Evolutionary conservation across 495 filamentous ascomycete species (phyloP).

Genomic region (Amniculicola lignicola): DNA sequence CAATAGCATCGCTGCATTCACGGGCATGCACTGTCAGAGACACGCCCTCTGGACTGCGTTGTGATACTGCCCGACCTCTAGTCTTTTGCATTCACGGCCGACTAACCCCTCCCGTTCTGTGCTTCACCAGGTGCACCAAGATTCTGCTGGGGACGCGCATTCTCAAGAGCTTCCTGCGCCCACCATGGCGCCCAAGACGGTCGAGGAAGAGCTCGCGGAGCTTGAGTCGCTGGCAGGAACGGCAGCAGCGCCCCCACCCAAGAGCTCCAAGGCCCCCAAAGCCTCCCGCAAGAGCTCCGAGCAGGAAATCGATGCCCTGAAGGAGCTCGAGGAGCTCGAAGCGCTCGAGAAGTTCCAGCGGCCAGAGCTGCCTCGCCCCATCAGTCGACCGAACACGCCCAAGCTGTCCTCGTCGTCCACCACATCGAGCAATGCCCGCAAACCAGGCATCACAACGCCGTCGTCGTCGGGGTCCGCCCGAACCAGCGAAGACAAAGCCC

Average conservation of each 20-base stretch:
- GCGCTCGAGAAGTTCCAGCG: constrained; percentile 56
- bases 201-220: constrained; percentile 36
- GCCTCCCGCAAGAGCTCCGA: constrained; percentile 32
- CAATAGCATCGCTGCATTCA: constrained; percentile 4
- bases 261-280: constrained; percentile 43
- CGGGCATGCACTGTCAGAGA: neutral
- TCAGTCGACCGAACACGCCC: constrained; percentile 78
- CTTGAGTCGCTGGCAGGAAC: constrained; percentile 31
- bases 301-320: constrained; percentile 28
- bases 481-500: constrained; percentile 57
- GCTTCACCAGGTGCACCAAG: too few species aligned
- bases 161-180: neutral
- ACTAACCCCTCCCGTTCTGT: too few species aligned
- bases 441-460: constrained; percentile 56
- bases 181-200: constrained; percentile 29
- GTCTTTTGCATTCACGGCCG: too few species aligned
- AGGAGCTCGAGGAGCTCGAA: constrained; percentile 74
- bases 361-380: constrained; percentile 39
- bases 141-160: neutral
- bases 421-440: constrained; percentile 54
- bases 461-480: constrained; percentile 47
- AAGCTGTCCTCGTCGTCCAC: constrained; percentile 59
- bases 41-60: neutral
- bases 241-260: constrained; percentile 28
- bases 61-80: neutral